Evolutionary conservation across 176 grass and related monocot genomes (phyloP).

Genomic region (Carex myosuroides): DNA sequence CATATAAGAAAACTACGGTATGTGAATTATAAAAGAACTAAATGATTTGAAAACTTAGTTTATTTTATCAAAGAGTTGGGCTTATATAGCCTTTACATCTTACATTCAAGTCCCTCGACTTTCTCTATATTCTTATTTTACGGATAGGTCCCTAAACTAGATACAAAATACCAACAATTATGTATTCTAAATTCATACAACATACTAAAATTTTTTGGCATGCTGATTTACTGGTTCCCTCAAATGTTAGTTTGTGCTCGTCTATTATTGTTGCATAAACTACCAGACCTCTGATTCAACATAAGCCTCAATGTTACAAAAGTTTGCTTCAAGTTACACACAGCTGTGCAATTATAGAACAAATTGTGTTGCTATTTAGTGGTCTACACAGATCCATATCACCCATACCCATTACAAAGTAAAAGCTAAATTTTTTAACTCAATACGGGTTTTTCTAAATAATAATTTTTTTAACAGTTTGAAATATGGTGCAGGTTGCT

Average conservation of each 20-base stretch:
- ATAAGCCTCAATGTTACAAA: neutral
- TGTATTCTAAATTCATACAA: neutral
- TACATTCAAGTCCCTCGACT: no score
- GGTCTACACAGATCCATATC: neutral
- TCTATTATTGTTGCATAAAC: neutral
- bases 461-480: neutral
- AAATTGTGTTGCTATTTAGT: neutral
- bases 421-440: no score
- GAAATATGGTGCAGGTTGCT: slow-evolving; percentile 44
- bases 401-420: neutral
- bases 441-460: no score
- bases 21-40: no score
- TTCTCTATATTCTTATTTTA: no score
- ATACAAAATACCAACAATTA: no score
- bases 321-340: neutral
- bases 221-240: neutral
- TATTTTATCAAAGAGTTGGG: no score
- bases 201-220: neutral
- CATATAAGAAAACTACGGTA: slow-evolving; percentile 83
- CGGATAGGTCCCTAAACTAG: no score
- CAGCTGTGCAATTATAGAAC: neutral
- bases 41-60: no score
- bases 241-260: neutral
- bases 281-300: neutral
- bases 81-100: no score